phyloP scores from a whole-genome alignment of 768 basidiomycete genomes.

The Imleria badia region DNA sequence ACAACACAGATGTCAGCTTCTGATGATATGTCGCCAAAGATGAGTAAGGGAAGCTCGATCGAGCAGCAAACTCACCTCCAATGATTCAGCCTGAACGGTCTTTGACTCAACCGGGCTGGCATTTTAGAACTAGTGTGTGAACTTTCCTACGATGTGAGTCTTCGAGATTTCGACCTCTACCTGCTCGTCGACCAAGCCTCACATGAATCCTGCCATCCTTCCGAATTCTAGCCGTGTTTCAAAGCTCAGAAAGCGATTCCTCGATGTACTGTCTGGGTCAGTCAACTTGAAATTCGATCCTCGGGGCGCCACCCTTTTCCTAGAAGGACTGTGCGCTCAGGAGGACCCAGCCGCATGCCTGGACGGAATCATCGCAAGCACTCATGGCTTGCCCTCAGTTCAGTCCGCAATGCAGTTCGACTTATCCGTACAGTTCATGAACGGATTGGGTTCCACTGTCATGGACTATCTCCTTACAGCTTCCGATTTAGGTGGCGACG shows the following conservation, averaged over 20 bases:
- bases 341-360: constrained; percentile 40
- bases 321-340: constrained; percentile 47
- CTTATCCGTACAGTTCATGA: constrained; percentile 39
- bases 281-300: constrained; percentile 24
- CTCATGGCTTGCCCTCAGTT: constrained; percentile 38
- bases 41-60: not conserved
- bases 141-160: too few relatives aligned
- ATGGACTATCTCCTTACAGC: constrained; percentile 41
- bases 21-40: not conserved
- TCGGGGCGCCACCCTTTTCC: constrained; percentile 32
- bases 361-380: constrained; percentile 36
- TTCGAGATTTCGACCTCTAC: not conserved
- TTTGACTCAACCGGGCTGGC: too few relatives aligned
- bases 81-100: too few relatives aligned
- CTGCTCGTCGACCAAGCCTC: not conserved
- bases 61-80: too few relatives aligned
- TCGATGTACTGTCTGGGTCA: constrained; percentile 32
- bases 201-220: not conserved
- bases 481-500: constrained; percentile 40
- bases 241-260: constrained; percentile 35
- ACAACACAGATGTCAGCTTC: constrained; percentile 6
- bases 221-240: constrained; percentile 1
- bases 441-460: constrained; percentile 38
- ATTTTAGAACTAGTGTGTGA: too few relatives aligned
- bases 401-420: constrained; percentile 42